Evolutionary conservation across 1,284 basidiomycete species (phyloP).

Genomic region (Agroathelia rolfsii): DNA sequence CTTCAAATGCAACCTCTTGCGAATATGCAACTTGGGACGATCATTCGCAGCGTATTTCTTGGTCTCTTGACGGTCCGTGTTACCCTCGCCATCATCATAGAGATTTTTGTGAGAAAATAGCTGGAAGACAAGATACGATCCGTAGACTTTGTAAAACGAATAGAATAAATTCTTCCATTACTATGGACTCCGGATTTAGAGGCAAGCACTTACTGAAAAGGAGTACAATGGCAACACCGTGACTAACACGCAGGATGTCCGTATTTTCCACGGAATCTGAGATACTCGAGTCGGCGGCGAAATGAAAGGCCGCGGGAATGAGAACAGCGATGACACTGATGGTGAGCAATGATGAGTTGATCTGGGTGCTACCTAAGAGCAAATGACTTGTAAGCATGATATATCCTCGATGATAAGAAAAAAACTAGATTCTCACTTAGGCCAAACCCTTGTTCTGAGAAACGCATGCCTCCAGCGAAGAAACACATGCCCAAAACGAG

Average conservation of each 20-base stretch:
- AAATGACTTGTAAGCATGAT: slow-evolving; percentile 7
- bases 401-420: slow-evolving; percentile 1
- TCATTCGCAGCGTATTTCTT: slow-evolving; percentile 14
- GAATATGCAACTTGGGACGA: not conserved
- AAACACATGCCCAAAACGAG: slow-evolving; percentile 81
- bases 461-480: slow-evolving; percentile 60
- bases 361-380: slow-evolving; percentile 56
- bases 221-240: slow-evolving; percentile 73
- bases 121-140: slow-evolving; percentile 74
- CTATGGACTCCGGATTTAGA: not conserved
- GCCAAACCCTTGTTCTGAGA: slow-evolving; percentile 67
- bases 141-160: slow-evolving; percentile 41
- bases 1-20: slow-evolving; percentile 10
- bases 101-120: slow-evolving; percentile 75
- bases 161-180: slow-evolving; percentile 7
- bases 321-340: slow-evolving; percentile 75
- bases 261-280: slow-evolving; percentile 22
- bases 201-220: slow-evolving; percentile 51
- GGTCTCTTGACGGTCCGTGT: slow-evolving; percentile 19
- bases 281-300: slow-evolving; percentile 22
- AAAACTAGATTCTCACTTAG: slow-evolving; percentile 32
- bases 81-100: slow-evolving; percentile 42
- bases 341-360: slow-evolving; percentile 73
- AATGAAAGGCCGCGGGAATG: slow-evolving; percentile 61
- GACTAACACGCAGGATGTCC: slow-evolving; percentile 66